A percentile compares a stretch with the other conserved stretches of the same genome.
These are phyloP conservation scores for Spathaspora arborariae DNA, from an alignment of 805 yeast genomes.

Conservation along the genomic window DNA sequence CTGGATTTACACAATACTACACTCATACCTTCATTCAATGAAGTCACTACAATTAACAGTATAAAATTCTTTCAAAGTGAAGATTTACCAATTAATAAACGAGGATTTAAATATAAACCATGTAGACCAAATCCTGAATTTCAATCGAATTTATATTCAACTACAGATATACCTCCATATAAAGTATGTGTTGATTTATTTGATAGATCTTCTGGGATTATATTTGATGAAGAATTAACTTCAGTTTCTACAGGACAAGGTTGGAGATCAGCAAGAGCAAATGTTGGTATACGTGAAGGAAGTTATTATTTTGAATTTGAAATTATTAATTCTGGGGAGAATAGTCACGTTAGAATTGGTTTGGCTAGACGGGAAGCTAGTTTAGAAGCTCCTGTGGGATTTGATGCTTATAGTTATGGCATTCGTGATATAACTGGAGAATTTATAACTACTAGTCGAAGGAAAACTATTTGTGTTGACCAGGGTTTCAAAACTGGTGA, in stretches of 20 bases:
- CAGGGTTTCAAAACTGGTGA: constrained; percentile 70
- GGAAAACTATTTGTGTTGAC: constrained; percentile 47
- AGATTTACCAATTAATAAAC: constrained; percentile 75
- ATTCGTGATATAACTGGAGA: constrained; percentile 76
- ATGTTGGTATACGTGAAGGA: constrained; percentile 76
- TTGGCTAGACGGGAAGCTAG: constrained; percentile 82
- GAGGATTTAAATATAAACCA: constrained; percentile 78
- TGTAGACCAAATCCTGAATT: constrained; percentile 69
- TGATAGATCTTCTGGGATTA: constrained; percentile 64
- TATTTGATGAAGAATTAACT: constrained; percentile 22
- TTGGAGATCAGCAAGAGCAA: constrained; percentile 76
- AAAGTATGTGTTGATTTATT: constrained; percentile 54
- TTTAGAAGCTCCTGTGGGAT: constrained; percentile 93
- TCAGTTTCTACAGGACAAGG: constrained; percentile 62
- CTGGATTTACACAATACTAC: constrained; percentile 13
- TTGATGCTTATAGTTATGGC: constrained; percentile 92
- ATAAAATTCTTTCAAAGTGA: constrained; percentile 46
- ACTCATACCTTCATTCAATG: constrained; percentile 2
- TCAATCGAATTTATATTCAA: constrained; percentile 55
- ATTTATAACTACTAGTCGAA: constrained; percentile 71
- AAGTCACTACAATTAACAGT: constrained; percentile 10
- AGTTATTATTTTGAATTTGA: constrained; percentile 74
- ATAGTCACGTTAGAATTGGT: constrained; percentile 75
- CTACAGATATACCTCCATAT: constrained; percentile 72
- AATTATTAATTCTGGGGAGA: constrained; percentile 43